Conservation (phyloP, 2,329 filamentous ascomycete species). For the Ploettnerulaceae sp. region DNA sequence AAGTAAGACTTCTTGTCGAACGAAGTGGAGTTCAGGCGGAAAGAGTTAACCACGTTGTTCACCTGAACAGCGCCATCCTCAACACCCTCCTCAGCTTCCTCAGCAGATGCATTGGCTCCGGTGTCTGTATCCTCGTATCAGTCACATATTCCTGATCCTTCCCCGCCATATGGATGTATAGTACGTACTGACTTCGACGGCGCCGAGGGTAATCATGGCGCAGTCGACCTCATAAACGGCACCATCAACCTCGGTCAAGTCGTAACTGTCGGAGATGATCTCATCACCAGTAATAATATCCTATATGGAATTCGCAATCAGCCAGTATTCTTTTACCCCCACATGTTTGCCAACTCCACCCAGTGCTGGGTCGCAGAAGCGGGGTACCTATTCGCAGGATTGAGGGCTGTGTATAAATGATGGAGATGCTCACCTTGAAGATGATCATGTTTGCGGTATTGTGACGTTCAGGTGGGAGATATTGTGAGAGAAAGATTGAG, state of each 20-base stretch:
- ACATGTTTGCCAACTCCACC: conserved; percentile 2
- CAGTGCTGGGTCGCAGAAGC: conserved; percentile 2
- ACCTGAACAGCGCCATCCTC: conserved; percentile 70
- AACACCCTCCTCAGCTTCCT: conserved; percentile 72
- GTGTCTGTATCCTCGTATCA: conserved; percentile 52
- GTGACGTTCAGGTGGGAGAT: not conserved
- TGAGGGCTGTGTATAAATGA: not conserved
- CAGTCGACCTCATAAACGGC: conserved; percentile 89
- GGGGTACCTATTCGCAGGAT: conserved; percentile 2
- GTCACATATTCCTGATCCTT: not conserved
- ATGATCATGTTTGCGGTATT: conserved; percentile 63
- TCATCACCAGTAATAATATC: conserved; percentile 88
- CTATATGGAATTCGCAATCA: conserved; percentile 43
- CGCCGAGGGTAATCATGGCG: conserved; percentile 77
- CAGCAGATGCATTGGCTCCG: conserved; percentile 95
- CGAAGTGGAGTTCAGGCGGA: conserved; percentile 73
- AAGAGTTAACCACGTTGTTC: conserved; percentile 90
- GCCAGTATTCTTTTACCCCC: conserved; percentile 3
- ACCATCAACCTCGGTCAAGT: conserved; percentile 73
- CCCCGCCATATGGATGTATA: not conserved
- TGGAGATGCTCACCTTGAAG: conserved; percentile 53
- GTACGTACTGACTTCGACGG: conserved; percentile 61
- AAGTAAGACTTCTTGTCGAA: conserved; percentile 91
- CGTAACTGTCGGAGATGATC: conserved; percentile 93
- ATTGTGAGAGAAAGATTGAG: conserved; percentile 1